Evolutionary conservation across 1,139 yeast genomes (phyloP).

Genomic region (Hemisphaericaspora subhashii): DNA sequence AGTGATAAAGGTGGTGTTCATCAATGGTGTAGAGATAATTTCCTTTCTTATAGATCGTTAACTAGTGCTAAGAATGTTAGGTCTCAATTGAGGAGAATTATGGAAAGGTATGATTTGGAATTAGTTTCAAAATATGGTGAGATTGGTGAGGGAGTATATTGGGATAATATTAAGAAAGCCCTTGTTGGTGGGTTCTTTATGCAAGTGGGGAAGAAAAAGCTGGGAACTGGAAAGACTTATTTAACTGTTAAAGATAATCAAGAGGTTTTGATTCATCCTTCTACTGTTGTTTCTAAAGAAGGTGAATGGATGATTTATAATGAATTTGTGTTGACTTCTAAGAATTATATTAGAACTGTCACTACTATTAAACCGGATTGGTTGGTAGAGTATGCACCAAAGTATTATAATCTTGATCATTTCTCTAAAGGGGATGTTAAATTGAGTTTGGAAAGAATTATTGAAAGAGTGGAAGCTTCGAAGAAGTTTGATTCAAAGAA

Average conservation of each 20-base stretch:
- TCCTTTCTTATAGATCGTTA: conserved; percentile 78
- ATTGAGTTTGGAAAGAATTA: conserved; percentile 71
- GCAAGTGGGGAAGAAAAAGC: conserved; percentile 93
- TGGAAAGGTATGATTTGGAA: conserved; percentile 79
- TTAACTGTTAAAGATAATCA: conserved; percentile 93
- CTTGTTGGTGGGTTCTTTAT: conserved; percentile 92
- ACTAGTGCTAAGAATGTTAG: conserved; percentile 84
- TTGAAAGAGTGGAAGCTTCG: conserved; percentile 48
- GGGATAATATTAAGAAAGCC: conserved; percentile 87
- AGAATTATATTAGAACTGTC: conserved; percentile 91
- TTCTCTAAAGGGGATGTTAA: conserved; percentile 84
- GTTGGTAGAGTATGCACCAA: conserved; percentile 85
- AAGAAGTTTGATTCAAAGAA: conserved; percentile 34
- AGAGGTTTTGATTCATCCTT: conserved; percentile 91
- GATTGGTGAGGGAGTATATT: conserved; percentile 58
- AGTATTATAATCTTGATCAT: conserved; percentile 72
- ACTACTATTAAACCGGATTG: conserved; percentile 92
- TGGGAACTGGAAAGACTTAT: conserved; percentile 64
- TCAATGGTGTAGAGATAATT: conserved; percentile 93
- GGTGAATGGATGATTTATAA: conserved; percentile 89
- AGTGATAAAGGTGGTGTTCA: conserved; percentile 64
- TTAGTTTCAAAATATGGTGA: conserved; percentile 70
- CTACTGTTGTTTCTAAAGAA: conserved; percentile 81
- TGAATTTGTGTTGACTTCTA: conserved; percentile 90
- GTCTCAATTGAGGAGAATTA: conserved; percentile 74